phyloP scores from a whole-genome alignment of 164 flowering plant species.

The Umbellularia californica region DNA sequence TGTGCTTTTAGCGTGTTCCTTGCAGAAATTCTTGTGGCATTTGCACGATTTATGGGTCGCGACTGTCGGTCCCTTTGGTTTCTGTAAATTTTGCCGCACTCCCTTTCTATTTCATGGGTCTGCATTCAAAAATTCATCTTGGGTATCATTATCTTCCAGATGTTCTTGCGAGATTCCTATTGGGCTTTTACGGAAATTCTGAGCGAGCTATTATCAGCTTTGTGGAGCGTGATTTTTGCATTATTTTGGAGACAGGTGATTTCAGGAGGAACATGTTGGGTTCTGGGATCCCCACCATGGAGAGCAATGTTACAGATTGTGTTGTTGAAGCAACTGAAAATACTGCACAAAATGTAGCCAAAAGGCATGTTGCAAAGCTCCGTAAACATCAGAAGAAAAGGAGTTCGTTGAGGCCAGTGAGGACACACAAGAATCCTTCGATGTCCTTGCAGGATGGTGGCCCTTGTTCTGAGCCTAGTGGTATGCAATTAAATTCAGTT shows the following conservation, averaged over 20 bases:
- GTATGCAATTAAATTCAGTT: background rate
- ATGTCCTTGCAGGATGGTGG: conserved; percentile 1
- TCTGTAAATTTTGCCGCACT: conserved; percentile 52
- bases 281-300: conserved; percentile 12
- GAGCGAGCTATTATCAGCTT: conserved; percentile 9
- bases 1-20: conserved; percentile 31
- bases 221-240: conserved; percentile 7
- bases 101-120: conserved; percentile 50
- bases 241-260: conserved; percentile 10
- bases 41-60: conserved; percentile 50
- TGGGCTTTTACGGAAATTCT: background rate
- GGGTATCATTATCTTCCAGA: conserved; percentile 16
- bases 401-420: conserved; percentile 41
- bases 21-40: conserved; percentile 8
- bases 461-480: background rate
- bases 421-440: conserved; percentile 26
- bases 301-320: conserved; percentile 11
- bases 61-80: conserved; percentile 41
- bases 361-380: conserved; percentile 24
- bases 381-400: conserved; percentile 42
- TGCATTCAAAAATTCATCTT: conserved; percentile 39
- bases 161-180: conserved; percentile 12
- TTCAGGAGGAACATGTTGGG: background rate
- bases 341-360: conserved; percentile 19
- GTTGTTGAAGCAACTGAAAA: conserved; percentile 20